Percentiles rank a stretch among this genome's conserved stretches.
phyloP scores from a whole-genome alignment of 768 basidiomycete species.

The Tylopilus sp. region DNA sequence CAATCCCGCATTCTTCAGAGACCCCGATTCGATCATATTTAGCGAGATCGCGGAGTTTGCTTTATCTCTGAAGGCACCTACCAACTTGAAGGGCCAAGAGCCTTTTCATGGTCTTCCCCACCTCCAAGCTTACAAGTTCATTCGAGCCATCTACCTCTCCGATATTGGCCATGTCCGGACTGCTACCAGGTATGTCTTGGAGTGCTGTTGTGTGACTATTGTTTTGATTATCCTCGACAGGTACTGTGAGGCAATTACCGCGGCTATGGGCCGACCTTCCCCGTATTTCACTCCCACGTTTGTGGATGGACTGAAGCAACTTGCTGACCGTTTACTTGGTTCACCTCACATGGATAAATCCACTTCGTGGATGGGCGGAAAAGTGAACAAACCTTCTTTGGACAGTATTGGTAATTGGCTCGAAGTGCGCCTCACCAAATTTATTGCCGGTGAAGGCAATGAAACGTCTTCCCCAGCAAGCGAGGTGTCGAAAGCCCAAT shows the following conservation, averaged over 20 bases:
- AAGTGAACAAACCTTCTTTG: conserved; percentile 85
- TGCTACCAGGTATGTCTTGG: conserved; percentile 62
- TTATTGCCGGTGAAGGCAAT: conserved; percentile 91
- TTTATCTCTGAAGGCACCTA: conserved; percentile 61
- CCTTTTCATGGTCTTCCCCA: conserved; percentile 77
- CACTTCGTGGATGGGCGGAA: conserved; percentile 83
- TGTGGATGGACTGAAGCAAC: conserved; percentile 69
- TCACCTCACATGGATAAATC: conserved; percentile 72
- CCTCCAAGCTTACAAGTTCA: conserved; percentile 82
- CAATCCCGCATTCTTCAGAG: conserved; percentile 51
- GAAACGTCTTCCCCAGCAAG: conserved; percentile 36
- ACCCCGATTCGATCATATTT: conserved; percentile 75
- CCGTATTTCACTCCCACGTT: conserved; percentile 65
- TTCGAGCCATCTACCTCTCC: conserved; percentile 70
- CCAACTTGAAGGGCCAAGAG: conserved; percentile 91
- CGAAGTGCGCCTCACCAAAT: conserved; percentile 87
- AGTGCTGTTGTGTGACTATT: not conserved
- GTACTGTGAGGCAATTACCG: conserved; percentile 89
- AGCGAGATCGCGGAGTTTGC: conserved; percentile 94
- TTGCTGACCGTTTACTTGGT: conserved; percentile 76
- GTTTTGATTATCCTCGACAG: conserved; percentile 38
- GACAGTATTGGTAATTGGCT: conserved; percentile 92
- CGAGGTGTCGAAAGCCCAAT: conserved; percentile 35
- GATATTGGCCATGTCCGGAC: conserved; percentile 77
- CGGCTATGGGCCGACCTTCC: conserved; percentile 58